Evolutionary conservation across 129 eudicot genomes (phyloP).

Genomic region (Pulicaria dysenterica): DNA sequence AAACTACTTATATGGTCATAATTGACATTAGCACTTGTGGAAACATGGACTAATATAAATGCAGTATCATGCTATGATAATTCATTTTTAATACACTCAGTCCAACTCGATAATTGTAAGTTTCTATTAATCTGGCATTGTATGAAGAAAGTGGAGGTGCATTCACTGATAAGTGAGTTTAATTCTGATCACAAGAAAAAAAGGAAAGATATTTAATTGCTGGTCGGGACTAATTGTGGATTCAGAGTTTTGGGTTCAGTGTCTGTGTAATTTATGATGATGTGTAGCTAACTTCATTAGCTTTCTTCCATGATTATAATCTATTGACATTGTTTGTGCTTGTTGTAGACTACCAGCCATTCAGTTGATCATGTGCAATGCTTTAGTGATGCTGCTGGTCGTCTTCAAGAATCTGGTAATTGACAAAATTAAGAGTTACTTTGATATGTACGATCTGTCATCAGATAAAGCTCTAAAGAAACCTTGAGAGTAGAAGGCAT

Average conservation of each 20-base stretch:
- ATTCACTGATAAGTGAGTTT: neutral
- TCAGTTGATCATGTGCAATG: conserved; percentile 89
- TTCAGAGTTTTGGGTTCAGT: neutral
- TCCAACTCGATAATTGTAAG: neutral
- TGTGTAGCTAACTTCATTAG: conserved; percentile 5
- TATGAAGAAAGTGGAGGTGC: neutral
- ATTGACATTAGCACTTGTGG: no score
- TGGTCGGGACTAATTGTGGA: neutral
- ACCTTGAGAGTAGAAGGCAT: neutral
- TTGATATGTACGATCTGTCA: conserved; percentile 2
- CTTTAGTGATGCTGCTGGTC: conserved; percentile 92
- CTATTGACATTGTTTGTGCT: conserved; percentile 17
- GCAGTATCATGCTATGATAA: neutral
- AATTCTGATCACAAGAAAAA: neutral
- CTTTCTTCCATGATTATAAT: neutral
- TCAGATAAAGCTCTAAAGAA: conserved; percentile 12
- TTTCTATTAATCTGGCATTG: neutral
- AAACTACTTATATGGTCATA: no score
- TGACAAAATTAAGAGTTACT: conserved; percentile 7
- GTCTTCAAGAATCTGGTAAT: conserved; percentile 89
- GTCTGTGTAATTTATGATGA: neutral
- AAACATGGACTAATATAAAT: neutral
- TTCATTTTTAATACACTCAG: neutral
- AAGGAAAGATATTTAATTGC: neutral
- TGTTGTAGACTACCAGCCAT: conserved; percentile 65